Percentiles rank a stretch among this genome's conserved stretches.
phyloP scores from a whole-genome alignment of 176 grass and related monocot species.

The bread wheat (Triticum aestivum) region DNA sequence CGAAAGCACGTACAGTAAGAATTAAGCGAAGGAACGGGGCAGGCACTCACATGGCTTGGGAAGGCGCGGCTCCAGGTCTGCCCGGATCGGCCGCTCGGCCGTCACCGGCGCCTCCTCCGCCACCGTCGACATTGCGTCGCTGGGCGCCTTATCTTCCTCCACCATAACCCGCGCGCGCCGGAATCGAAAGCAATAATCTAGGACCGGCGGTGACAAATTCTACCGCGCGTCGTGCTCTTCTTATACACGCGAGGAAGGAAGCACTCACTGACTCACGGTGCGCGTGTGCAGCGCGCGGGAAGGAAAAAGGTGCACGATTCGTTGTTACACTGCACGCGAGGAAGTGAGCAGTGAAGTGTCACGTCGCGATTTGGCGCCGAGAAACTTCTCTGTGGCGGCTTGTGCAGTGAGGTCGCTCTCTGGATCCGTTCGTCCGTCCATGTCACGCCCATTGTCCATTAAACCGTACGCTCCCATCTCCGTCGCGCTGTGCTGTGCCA shows the following conservation, averaged over 20 bases:
- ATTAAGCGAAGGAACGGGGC: neutral
- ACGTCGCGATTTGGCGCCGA: neutral
- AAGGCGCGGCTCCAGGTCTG: slow-evolving; percentile 62
- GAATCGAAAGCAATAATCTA: no score
- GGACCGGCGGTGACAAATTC: no score
- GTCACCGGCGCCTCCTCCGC: slow-evolving; percentile 64
- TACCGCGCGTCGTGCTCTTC: neutral
- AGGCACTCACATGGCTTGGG: slow-evolving; percentile 66
- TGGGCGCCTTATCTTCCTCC: neutral
- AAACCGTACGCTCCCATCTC: no score
- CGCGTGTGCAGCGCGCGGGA: neutral
- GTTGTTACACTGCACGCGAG: neutral
- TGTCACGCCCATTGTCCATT: no score
- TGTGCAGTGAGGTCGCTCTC: neutral
- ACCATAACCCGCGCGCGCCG: neutral
- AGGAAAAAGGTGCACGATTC: neutral
- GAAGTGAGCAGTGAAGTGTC: neutral
- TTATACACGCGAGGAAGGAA: neutral
- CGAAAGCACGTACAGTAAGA: neutral
- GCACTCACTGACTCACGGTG: neutral
- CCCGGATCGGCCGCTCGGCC: slow-evolving; percentile 53
- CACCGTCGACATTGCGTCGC: slow-evolving; percentile 2
- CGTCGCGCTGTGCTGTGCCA: no score
- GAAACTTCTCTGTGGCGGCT: neutral
- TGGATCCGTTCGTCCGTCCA: no score